Conservation (phyloP, 2,329 filamentous ascomycete genomes). For the Cyphellophora europaea region DNA sequence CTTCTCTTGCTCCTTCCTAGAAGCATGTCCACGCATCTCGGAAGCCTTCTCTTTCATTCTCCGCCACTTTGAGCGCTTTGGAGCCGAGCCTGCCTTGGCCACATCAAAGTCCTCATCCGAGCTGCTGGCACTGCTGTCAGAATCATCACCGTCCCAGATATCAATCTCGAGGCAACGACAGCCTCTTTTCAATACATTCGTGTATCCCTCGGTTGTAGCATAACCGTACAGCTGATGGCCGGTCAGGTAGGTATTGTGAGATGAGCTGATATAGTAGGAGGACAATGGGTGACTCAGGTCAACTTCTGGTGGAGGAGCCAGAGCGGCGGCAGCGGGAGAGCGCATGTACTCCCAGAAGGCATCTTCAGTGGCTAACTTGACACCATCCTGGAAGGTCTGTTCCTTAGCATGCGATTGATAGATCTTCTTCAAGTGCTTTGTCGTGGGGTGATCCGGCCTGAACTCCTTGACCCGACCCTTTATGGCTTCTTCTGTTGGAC, state of each 20-base stretch:
- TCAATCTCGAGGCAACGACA: conserved; percentile 93
- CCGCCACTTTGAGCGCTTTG: conserved; percentile 13
- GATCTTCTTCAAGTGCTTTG: conserved; percentile 1
- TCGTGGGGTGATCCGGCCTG: neutral
- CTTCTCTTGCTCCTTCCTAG: neutral
- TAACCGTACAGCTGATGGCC: conserved; percentile 77
- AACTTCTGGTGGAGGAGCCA: conserved; percentile 32
- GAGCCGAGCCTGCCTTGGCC: conserved; percentile 6
- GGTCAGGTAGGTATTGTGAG: conserved; percentile 86
- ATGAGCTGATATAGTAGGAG: conserved; percentile 90
- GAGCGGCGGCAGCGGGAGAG: conserved; percentile 33
- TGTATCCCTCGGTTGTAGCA: conserved; percentile 70
- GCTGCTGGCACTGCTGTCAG: conserved; percentile 22
- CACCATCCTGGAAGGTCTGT: conserved; percentile 11
- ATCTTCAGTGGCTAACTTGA: conserved; percentile 10
- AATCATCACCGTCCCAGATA: conserved; percentile 70
- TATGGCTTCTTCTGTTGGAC: neutral
- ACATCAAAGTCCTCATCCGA: conserved; percentile 13
- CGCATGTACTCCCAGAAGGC: conserved; percentile 34
- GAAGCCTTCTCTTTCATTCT: conserved; percentile 15
- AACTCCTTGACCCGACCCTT: neutral
- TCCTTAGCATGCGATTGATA: conserved; percentile 22
- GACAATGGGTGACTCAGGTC: conserved; percentile 63
- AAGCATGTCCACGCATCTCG: conserved; percentile 7
- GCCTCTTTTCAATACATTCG: conserved; percentile 61